Evolutionary conservation across 257 asterid genomes (phyloP).

Genomic region (Verbascum thapsus): DNA sequence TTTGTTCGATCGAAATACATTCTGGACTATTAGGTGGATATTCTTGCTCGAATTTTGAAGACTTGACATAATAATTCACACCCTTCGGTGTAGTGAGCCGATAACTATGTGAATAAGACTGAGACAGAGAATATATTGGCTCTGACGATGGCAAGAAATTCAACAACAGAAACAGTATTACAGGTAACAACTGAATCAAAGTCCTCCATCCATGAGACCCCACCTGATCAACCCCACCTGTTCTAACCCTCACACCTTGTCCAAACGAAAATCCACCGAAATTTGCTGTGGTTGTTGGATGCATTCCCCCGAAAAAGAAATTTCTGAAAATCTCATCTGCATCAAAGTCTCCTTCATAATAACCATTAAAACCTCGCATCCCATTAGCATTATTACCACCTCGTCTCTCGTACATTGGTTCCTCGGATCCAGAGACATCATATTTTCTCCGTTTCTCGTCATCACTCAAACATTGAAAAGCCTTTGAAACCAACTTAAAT

Average conservation of each 20-base stretch:
- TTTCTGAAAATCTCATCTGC: conserved; percentile 94
- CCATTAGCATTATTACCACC: conserved; percentile 49
- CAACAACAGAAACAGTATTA: conserved; percentile 69
- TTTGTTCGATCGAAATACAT: conserved; percentile 58
- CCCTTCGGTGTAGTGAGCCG: conserved; percentile 69
- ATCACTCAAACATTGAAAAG: conserved; percentile 85
- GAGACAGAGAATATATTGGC: conserved; percentile 68
- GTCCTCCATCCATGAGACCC: conserved; percentile 61
- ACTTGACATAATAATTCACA: conserved; percentile 71
- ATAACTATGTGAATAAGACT: conserved; percentile 51
- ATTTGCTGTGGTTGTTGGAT: conserved; percentile 66
- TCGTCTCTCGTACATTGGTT: conserved; percentile 61
- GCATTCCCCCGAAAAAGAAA: conserved; percentile 92
- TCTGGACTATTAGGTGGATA: conserved; percentile 64
- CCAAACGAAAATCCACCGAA: conserved; percentile 82
- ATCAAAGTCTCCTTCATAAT: conserved; percentile 65
- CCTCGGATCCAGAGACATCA: conserved; percentile 75
- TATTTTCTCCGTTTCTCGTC: conserved; percentile 74
- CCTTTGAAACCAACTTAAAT: conserved; percentile 92
- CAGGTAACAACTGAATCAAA: conserved; percentile 73
- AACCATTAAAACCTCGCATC: conserved; percentile 77
- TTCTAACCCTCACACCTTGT: conserved; percentile 73
- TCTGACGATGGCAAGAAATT: conserved; percentile 85
- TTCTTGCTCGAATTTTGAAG: conserved; percentile 70
- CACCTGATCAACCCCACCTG: conserved; percentile 63